Conservation (phyloP, 192 early-diverging fungal species). For the Coemansia guatemalensis region DNA sequence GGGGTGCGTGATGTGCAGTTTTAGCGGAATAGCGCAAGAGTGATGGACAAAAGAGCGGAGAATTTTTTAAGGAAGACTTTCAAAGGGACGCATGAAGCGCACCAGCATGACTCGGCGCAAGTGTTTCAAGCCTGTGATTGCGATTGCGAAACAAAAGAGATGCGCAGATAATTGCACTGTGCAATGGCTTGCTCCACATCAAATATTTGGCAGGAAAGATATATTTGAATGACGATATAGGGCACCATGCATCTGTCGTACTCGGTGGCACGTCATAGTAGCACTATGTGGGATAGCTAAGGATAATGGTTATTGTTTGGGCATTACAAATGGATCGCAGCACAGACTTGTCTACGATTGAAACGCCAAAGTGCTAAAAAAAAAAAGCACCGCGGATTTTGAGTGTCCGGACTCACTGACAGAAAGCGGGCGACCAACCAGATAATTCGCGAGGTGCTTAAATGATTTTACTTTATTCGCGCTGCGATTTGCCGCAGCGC, state of each 20-base stretch:
- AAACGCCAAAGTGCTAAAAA: not conserved
- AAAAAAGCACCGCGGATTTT: not conserved
- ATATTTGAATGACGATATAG: not conserved
- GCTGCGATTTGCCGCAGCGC: constrained; percentile 1
- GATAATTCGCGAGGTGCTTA: not conserved
- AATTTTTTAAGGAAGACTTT: constrained; percentile 4
- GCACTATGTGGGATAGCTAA: not conserved
- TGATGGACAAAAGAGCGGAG: constrained; percentile 7
- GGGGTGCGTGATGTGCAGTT: no score
- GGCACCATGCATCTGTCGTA: not conserved
- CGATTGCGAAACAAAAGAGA: not conserved
- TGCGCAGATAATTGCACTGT: not conserved
- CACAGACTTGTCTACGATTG: not conserved
- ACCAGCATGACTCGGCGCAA: not conserved
- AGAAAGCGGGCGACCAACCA: not conserved
- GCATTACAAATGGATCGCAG: not conserved
- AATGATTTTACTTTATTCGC: not conserved
- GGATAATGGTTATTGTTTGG: not conserved
- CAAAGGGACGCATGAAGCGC: not conserved
- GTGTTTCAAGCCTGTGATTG: not conserved
- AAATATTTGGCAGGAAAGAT: not conserved
- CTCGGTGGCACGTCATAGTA: not conserved
- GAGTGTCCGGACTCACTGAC: not conserved
- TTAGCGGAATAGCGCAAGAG: not conserved
- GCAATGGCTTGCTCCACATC: not conserved